phyloP scores from a whole-genome alignment of 1,139 yeast species.

The Kazachstania sp. region DNA sequence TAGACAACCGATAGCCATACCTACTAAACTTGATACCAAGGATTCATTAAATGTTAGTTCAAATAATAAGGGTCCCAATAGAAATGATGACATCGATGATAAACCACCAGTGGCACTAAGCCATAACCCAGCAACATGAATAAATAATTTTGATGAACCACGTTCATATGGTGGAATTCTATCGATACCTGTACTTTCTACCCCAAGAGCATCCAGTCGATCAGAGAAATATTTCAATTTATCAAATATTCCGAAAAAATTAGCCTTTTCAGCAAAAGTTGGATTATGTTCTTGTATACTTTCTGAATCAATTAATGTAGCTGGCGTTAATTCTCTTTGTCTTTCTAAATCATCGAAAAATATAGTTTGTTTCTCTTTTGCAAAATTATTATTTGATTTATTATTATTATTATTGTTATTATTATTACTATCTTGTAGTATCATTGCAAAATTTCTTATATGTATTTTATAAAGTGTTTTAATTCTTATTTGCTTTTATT shows the following conservation, averaged over 20 bases:
- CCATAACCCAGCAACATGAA: conserved; percentile 71
- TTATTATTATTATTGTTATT: not conserved
- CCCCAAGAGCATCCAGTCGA: conserved; percentile 45
- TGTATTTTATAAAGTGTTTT: too few species aligned
- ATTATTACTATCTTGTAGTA: too few species aligned
- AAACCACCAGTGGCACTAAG: conserved; percentile 76
- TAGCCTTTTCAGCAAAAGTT: not conserved
- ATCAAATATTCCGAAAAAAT: not conserved
- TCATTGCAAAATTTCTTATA: not conserved
- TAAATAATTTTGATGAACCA: conserved; percentile 43
- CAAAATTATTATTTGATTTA: not conserved
- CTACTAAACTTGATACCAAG: conserved; percentile 51
- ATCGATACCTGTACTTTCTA: conserved; percentile 77
- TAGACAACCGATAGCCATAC: conserved; percentile 57
- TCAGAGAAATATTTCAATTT: conserved; percentile 16
- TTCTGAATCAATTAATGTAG: not conserved
- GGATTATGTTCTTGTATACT: not conserved
- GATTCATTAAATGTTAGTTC: conserved; percentile 59
- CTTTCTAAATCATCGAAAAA: not conserved
- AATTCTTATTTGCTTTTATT: too few species aligned
- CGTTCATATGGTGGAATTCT: conserved; percentile 66
- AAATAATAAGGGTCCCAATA: conserved; percentile 63
- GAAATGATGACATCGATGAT: conserved; percentile 75
- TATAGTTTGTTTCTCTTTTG: not conserved
- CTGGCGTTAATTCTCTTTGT: not conserved